Evolutionary conservation across 345 rosid species (phyloP), one percentile per base, ranked within the genome.

Genomic region (Rubroshorea leprosula): DNA sequence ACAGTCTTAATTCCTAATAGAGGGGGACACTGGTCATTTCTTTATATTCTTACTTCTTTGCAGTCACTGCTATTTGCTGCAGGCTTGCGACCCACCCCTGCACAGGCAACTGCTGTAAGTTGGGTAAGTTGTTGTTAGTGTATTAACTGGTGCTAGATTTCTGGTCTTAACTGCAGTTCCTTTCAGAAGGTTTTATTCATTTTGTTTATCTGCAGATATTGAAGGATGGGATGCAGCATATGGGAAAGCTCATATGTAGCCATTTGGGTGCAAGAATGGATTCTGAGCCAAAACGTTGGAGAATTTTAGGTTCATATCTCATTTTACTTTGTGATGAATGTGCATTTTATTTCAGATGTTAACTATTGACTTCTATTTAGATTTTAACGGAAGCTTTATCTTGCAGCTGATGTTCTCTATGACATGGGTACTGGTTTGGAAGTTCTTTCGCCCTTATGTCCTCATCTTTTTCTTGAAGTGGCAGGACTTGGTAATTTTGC

Each of bases 41-140:
- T 71, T 48, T 67, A 16, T 56, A 23, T 67, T 78, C 83, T 85
- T 68, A 71, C 76, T 75, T 49, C 77, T 64, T 49, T 82, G 81
- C 92, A 93, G 99, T 93, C 99, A 51, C 80, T 93, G 48, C 78
- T 93, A 61, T 89, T 87, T 87, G 99, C 96, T 79, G 99, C 97
- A 74, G 99, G 97, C 66, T 76, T 89, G 80, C 74, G 96, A 52
- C 90, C 97, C 49, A 87, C 97, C 3, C 96, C 95, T 21, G 96
- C 99, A 22, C 97, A 93, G 74, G 90, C 95, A 25, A 89, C 99
- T 20, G 96, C 80, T 13, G 96, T 87, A 14, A 85, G 99, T 66
- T 93, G 99, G 99, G 99, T 89, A 76, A 74, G 77, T 74, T 70
- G 23, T 52, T 48, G 39, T 26, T 17, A 4, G 0, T 39, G 59